Conservation (phyloP, 2,329 filamentous ascomycete genomes). For the Ceratocystis colombiana region DNA sequence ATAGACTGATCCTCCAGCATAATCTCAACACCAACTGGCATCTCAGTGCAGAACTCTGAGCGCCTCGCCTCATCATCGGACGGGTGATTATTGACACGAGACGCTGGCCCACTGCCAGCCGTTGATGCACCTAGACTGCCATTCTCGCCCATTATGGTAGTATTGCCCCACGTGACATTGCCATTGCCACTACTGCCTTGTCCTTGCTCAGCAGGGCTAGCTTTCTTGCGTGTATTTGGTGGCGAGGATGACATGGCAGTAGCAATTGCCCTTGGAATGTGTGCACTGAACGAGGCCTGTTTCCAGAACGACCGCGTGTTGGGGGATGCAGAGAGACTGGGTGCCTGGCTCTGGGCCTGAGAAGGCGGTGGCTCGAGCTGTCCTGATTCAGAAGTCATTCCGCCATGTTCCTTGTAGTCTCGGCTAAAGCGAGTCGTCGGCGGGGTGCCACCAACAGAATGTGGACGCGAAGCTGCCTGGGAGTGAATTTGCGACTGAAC, state of each 20-base stretch:
- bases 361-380: conserved; percentile 37
- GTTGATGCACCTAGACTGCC: conserved; percentile 29
- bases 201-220: conserved; percentile 53
- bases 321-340: conserved; percentile 49
- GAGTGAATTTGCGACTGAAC: conserved; percentile 30
- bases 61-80: conserved; percentile 45
- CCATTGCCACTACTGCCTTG: conserved; percentile 32
- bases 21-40: conserved; percentile 36
- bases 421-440: conserved; percentile 39
- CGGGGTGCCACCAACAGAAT: conserved; percentile 45
- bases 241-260: conserved; percentile 36
- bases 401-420: conserved; percentile 31
- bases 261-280: conserved; percentile 31
- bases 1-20: conserved; percentile 50
- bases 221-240: conserved; percentile 40
- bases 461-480: conserved; percentile 18
- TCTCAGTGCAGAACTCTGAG: conserved; percentile 34
- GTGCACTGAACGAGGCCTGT: conserved; percentile 43
- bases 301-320: conserved; percentile 45
- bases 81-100: conserved; percentile 38
- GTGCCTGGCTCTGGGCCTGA: conserved; percentile 19
- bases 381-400: conserved; percentile 32
- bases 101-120: conserved; percentile 29
- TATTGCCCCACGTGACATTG: conserved; percentile 42
- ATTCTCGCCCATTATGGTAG: conserved; percentile 39